Conservation (phyloP, 2,329 filamentous ascomycete species). For the Aspergillus persii region DNA sequence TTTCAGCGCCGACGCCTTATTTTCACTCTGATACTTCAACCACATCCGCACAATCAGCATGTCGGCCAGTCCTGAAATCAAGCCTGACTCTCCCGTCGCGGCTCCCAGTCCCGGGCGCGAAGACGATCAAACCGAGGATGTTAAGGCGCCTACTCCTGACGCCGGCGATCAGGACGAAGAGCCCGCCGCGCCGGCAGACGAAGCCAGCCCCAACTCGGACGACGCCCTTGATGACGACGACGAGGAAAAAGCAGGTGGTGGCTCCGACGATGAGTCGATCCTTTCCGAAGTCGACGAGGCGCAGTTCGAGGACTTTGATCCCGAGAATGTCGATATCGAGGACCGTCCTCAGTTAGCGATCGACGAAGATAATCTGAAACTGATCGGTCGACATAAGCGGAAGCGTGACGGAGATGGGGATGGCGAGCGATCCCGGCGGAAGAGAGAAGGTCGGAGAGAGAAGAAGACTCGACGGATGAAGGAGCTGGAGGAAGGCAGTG, state of each 20-base stretch:
- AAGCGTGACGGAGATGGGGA: constrained; percentile 63
- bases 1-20: background rate
- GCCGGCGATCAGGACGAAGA: constrained; percentile 21
- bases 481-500: constrained; percentile 59
- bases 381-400: constrained; percentile 63
- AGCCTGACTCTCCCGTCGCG: constrained; percentile 13
- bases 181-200: background rate
- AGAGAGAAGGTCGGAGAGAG: constrained; percentile 54
- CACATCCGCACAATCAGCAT: constrained; percentile 23
- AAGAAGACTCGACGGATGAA: constrained; percentile 68
- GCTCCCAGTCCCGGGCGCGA: constrained; percentile 12
- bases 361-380: constrained; percentile 60
- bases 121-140: constrained; percentile 24
- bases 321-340: constrained; percentile 59
- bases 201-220: background rate
- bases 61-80: constrained; percentile 40
- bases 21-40: background rate
- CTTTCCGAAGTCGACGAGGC: constrained; percentile 65
- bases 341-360: constrained; percentile 58
- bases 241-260: constrained; percentile 38
- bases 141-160: constrained; percentile 27
- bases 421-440: constrained; percentile 67
- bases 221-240: constrained; percentile 20
- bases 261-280: constrained; percentile 61
- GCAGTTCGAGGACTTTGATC: constrained; percentile 65